A percentile compares a stretch with the other conserved stretches of the same genome.
Evolutionary conservation across 1,284 basidiomycete species (phyloP).

Genomic region (Moesziomyces aphidis): DNA sequence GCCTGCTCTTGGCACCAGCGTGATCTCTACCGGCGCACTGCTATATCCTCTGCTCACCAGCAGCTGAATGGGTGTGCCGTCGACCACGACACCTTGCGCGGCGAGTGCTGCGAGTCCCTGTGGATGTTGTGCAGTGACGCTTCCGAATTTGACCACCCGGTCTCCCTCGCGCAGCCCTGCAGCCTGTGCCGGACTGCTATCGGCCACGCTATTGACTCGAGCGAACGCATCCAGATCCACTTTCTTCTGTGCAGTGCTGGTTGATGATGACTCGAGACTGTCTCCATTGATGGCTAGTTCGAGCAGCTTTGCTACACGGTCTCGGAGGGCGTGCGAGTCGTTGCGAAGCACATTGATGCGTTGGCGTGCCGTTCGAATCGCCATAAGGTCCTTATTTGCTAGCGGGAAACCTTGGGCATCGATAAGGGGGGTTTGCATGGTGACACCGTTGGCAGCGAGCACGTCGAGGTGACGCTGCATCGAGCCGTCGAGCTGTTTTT

Average conservation of each 20-base stretch:
- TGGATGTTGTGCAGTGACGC: constrained; percentile 11
- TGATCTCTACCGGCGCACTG: constrained; percentile 3
- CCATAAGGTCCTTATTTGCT: constrained; percentile 51
- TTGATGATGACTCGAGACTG: background rate
- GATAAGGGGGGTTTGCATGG: constrained; percentile 42
- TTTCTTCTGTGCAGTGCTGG: background rate
- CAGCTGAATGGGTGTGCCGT: constrained; percentile 24
- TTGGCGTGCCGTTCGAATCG: constrained; percentile 48
- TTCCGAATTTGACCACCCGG: constrained; percentile 36
- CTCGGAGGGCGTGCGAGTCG: constrained; percentile 43
- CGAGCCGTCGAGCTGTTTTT: constrained; percentile 44
- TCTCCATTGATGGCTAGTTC: constrained; percentile 50
- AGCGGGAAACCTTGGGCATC: constrained; percentile 57
- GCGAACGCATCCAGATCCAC: constrained; percentile 26
- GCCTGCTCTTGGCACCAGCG: constrained; percentile 25
- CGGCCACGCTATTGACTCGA: constrained; percentile 44
- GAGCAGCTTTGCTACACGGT: constrained; percentile 37
- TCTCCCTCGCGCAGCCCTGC: constrained; percentile 44
- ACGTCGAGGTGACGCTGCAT: constrained; percentile 29
- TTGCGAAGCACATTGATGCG: constrained; percentile 51
- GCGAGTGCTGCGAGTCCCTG: constrained; percentile 36
- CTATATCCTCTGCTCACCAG: constrained; percentile 5
- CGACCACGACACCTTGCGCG: constrained; percentile 32
- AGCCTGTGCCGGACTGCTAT: constrained; percentile 37
- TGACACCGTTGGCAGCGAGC: constrained; percentile 39